A percentile compares a stretch with the other conserved stretches of the same genome.
phyloP scores from a whole-genome alignment of 495 filamentous ascomycete genomes.

The Penicillium egyptiacum region DNA sequence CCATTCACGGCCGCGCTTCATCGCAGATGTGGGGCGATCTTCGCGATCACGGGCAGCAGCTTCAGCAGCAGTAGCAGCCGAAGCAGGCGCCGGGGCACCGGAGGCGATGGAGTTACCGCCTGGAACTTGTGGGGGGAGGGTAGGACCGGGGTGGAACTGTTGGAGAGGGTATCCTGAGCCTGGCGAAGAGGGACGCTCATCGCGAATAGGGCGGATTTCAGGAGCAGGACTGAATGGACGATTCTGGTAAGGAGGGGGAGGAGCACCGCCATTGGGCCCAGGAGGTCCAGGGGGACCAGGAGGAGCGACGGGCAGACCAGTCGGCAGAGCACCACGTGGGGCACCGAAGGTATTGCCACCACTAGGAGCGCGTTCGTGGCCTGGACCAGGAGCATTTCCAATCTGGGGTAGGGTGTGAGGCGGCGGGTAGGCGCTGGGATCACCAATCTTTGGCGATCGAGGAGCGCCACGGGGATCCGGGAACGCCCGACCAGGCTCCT shows the following conservation, averaged over 20 bases:
- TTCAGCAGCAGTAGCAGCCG: conserved; percentile 71
- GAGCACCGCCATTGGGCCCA: conserved; percentile 55
- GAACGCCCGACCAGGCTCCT: conserved; percentile 70
- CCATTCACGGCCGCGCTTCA: conserved; percentile 89
- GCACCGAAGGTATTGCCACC: conserved; percentile 50
- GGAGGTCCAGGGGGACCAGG: conserved; percentile 41
- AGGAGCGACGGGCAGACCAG: conserved; percentile 1
- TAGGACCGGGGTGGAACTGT: conserved; percentile 71
- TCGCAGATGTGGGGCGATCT: conserved; percentile 71
- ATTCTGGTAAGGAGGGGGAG: conserved; percentile 53
- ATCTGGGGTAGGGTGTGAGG: conserved; percentile 62
- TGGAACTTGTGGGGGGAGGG: conserved; percentile 51
- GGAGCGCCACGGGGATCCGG: conserved; percentile 67
- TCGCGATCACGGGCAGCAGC: conserved; percentile 81
- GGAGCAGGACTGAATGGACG: conserved; percentile 72
- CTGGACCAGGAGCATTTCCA: conserved; percentile 51
- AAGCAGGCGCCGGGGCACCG: conserved; percentile 70
- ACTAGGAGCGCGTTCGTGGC: conserved; percentile 54
- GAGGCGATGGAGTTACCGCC: conserved; percentile 72
- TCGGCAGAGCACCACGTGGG: conserved; percentile 21
- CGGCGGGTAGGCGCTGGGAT: conserved; percentile 62
- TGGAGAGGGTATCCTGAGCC: conserved; percentile 78
- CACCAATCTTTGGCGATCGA: conserved; percentile 63
- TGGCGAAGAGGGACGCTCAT: conserved; percentile 81
- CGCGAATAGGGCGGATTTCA: conserved; percentile 82